Conservation (phyloP, 371 early-diverging fungal species). For the Mortierella polycephala region DNA sequence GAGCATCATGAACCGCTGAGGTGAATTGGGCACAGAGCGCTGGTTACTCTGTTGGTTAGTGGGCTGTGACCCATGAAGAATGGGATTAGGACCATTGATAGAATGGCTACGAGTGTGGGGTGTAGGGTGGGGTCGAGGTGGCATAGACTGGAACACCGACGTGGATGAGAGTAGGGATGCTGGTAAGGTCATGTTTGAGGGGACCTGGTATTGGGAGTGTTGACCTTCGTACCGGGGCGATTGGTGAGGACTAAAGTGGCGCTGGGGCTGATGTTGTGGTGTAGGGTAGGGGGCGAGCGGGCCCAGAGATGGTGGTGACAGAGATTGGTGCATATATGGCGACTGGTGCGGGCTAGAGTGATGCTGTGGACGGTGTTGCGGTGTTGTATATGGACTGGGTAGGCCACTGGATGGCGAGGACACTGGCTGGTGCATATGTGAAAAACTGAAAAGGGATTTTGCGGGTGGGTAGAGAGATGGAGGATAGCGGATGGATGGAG, state of each 20-base stretch:
- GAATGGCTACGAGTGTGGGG: neutral
- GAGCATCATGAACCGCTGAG: constrained; percentile 38
- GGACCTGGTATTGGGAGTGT: constrained; percentile 12
- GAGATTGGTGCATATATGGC: constrained; percentile 15
- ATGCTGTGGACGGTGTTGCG: constrained; percentile 7
- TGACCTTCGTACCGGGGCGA: constrained; percentile 20
- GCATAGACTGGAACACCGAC: constrained; percentile 17
- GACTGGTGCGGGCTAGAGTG: constrained; percentile 29
- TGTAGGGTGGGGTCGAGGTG: constrained; percentile 26
- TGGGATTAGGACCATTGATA: neutral
- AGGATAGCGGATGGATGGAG: neutral
- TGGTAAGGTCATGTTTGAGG: constrained; percentile 23
- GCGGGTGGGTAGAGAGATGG: neutral
- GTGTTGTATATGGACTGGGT: constrained; percentile 5
- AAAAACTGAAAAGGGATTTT: too few relatives aligned
- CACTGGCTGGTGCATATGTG: too few relatives aligned
- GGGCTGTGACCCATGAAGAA: constrained; percentile 4
- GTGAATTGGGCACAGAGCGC: constrained; percentile 18
- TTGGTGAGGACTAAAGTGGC: constrained; percentile 32
- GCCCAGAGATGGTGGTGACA: constrained; percentile 13
- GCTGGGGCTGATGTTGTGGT: constrained; percentile 39
- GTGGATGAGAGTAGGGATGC: constrained; percentile 30
- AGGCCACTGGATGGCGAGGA: too few relatives aligned
- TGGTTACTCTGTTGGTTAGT: constrained; percentile 5
- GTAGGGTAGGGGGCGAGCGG: constrained; percentile 43